These are phyloP conservation scores for Xylariaceae sp. DNA, from an alignment of 2,329 filamentous ascomycete species.

Conservation along the genomic window DNA sequence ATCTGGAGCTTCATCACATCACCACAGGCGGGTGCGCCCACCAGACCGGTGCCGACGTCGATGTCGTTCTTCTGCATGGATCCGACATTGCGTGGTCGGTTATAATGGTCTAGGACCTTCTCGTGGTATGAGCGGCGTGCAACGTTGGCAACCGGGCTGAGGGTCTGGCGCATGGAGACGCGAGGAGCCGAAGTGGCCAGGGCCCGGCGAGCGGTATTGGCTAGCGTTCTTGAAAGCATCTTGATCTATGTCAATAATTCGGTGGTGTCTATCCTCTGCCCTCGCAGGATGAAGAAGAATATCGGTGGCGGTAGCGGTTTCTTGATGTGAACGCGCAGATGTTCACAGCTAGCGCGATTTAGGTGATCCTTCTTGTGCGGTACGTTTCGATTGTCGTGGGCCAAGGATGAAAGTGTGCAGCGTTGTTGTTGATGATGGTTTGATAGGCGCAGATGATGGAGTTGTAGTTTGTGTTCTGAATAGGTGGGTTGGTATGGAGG, in stretches of 20 bases:
- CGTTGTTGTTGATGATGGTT: neutral
- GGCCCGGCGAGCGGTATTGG: constrained; percentile 36
- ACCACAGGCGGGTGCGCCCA: constrained; percentile 83
- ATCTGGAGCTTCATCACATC: constrained; percentile 95
- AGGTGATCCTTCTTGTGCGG: constrained; percentile 2
- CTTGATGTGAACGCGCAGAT: neutral
- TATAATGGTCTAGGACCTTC: constrained; percentile 76
- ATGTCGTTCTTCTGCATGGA: constrained; percentile 65
- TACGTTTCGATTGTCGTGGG: neutral
- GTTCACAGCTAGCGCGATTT: neutral
- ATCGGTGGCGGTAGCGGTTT: constrained; percentile 1
- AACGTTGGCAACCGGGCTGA: constrained; percentile 36
- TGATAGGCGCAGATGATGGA: constrained; percentile 6
- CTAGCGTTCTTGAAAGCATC: constrained; percentile 44
- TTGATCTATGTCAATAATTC: constrained; percentile 16
- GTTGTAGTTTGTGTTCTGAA: too few species aligned
- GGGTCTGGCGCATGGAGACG: constrained; percentile 36
- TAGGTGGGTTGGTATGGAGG: constrained; percentile 5
- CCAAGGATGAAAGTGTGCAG: neutral
- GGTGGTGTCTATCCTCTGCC: constrained; percentile 3
- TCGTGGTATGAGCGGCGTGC: constrained; percentile 47
- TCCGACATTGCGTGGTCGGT: constrained; percentile 71
- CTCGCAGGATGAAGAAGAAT: too few species aligned
- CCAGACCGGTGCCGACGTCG: constrained; percentile 71
- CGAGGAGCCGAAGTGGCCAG: constrained; percentile 38